Evolutionary conservation across 495 filamentous ascomycete species (phyloP).

Genomic region (Trichocladium antarcticum): DNA sequence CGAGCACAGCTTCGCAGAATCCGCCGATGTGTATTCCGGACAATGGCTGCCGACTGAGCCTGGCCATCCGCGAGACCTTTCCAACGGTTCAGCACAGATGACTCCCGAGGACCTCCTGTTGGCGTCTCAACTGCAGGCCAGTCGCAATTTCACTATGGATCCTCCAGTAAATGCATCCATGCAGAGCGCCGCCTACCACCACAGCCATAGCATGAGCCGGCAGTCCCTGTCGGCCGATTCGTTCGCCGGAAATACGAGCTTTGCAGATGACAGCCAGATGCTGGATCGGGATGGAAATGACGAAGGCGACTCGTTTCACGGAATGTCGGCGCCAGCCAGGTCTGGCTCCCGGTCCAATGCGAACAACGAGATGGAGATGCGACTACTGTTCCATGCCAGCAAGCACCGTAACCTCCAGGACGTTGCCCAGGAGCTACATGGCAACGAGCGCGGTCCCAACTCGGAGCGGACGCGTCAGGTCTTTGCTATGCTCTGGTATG

Average conservation of each 20-base stretch:
- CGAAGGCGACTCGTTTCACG: conserved; percentile 49
- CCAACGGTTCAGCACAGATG: conserved; percentile 30
- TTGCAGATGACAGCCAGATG: conserved; percentile 58
- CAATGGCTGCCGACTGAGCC: conserved; percentile 44
- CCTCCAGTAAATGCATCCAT: conserved; percentile 41
- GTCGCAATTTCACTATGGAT: conserved; percentile 42
- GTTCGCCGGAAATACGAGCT: conserved; percentile 48
- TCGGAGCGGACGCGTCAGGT: conserved; percentile 93
- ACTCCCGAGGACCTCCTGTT: conserved; percentile 58
- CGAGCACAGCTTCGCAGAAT: conserved; percentile 45
- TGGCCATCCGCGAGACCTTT: conserved; percentile 35
- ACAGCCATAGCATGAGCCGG: conserved; percentile 42
- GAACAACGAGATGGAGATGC: conserved; percentile 84
- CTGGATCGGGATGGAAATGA: conserved; percentile 57
- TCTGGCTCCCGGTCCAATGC: conserved; percentile 56
- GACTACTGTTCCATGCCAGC: conserved; percentile 69
- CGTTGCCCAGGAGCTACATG: conserved; percentile 65
- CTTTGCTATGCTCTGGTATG: conserved; percentile 95
- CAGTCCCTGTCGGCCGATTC: conserved; percentile 40
- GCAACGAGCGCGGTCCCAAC: conserved; percentile 55
- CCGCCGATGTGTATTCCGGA: conserved; percentile 41
- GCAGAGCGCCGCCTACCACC: conserved; percentile 39
- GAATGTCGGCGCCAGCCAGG: conserved; percentile 41
- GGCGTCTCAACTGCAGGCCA: conserved; percentile 45
- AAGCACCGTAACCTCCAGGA: conserved; percentile 64